phyloP scores from a whole-genome alignment of 2,329 filamentous ascomycete genomes.

The Pleoardoris graminearum region DNA sequence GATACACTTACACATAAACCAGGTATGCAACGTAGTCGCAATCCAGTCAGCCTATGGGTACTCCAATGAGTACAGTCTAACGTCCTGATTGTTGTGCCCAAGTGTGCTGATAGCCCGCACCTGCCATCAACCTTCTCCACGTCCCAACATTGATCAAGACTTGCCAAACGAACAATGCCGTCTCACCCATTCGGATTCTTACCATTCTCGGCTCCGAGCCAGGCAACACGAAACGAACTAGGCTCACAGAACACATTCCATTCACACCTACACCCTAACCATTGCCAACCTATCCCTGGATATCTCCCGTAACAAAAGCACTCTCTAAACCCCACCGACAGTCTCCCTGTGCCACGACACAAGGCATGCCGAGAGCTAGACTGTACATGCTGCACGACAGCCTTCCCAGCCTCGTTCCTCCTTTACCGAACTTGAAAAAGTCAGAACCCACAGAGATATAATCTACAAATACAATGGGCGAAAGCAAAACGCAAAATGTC shows the following conservation, averaged over 20 bases:
- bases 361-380: neutral
- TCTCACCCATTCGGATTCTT: too few relatives aligned
- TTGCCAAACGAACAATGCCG: too few relatives aligned
- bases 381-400: neutral
- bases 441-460: neutral
- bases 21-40: too few relatives aligned
- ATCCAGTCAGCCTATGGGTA: too few relatives aligned
- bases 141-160: too few relatives aligned
- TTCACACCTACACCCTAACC: conserved; percentile 7
- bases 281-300: neutral
- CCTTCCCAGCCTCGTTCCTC: neutral
- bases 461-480: conserved; percentile 6
- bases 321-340: neutral
- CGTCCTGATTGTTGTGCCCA: too few relatives aligned
- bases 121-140: too few relatives aligned
- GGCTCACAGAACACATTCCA: neutral
- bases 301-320: conserved; percentile 2
- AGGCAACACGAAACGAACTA: too few relatives aligned
- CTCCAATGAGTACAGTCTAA: too few relatives aligned
- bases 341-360: neutral
- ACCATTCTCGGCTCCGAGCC: too few relatives aligned
- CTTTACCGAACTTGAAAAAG: neutral
- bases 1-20: too few relatives aligned
- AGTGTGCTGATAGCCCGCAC: too few relatives aligned
- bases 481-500: neutral